phyloP scores from a whole-genome alignment of 73 alveolate species.

The Paramecium biaurelia region DNA sequence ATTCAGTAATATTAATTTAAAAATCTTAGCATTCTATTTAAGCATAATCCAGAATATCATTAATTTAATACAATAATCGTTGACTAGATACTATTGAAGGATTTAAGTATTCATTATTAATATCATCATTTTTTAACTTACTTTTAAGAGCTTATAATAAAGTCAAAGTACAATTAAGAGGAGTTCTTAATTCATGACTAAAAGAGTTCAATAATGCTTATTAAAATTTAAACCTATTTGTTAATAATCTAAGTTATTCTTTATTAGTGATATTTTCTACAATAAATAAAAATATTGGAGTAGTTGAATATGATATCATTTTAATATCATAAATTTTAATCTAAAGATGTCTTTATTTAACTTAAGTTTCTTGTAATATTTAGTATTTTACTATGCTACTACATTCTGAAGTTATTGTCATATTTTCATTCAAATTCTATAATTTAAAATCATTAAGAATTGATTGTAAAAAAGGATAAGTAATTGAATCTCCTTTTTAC shows the following conservation, averaged over 20 bases:
- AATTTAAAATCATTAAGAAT: neutral
- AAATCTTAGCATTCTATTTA: conserved; percentile 15
- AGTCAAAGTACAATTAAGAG: conserved; percentile 44
- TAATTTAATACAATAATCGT: neutral
- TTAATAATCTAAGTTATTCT: neutral
- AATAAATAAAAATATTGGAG: neutral
- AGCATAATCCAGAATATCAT: conserved; percentile 57
- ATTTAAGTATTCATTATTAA: conserved; percentile 5
- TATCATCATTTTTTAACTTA: neutral
- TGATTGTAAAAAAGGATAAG: neutral
- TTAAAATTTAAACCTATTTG: neutral
- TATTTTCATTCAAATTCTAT: neutral
- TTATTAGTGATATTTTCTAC: neutral
- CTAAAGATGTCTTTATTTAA: neutral
- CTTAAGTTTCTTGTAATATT: neutral
- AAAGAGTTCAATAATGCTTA: neutral
- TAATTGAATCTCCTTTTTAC: neutral
- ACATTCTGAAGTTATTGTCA: neutral
- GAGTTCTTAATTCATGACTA: conserved; percentile 56
- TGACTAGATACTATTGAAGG: conserved; percentile 34
- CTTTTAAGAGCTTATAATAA: conserved; percentile 33
- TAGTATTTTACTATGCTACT: neutral
- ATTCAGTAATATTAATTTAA: neutral
- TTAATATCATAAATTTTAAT: neutral
- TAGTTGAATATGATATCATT: neutral